Evolutionary conservation across 257 asterid species (phyloP).

Genomic region (Phtheirospermum japonicum): DNA sequence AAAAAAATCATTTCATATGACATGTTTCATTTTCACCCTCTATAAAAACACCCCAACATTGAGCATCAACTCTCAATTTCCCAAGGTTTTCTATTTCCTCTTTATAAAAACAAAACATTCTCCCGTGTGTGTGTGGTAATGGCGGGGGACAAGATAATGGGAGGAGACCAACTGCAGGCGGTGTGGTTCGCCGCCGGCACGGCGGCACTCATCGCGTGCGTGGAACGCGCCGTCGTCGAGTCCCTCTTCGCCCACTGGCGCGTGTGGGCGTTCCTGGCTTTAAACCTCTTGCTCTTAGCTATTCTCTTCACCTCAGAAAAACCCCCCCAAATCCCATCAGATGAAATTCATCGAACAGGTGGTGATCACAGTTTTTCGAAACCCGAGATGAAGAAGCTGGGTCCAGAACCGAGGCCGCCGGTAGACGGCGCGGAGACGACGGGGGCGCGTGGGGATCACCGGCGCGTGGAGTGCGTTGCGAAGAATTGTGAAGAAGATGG

Average conservation of each 20-base stretch:
- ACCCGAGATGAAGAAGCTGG: slow-evolving; percentile 5
- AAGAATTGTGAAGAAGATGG: slow-evolving; percentile 14
- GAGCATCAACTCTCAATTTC: neutral
- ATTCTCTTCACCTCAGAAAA: slow-evolving; percentile 60
- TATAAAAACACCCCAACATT: slow-evolving; percentile 29
- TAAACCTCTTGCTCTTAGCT: slow-evolving; percentile 63
- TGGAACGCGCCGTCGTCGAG: slow-evolving; percentile 47
- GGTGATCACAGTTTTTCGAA: neutral
- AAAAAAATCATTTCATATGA: slow-evolving; percentile 1
- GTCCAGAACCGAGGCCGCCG: slow-evolving; percentile 9
- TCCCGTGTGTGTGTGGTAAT: slow-evolving; percentile 3
- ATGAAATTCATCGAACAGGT: slow-evolving; percentile 14
- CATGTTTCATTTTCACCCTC: slow-evolving; percentile 12
- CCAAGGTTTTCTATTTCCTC: neutral
- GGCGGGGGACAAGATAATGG: slow-evolving; percentile 37
- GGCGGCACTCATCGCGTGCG: slow-evolving; percentile 61
- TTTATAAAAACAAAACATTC: neutral
- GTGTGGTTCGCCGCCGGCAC: slow-evolving; percentile 75
- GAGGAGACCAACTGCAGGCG: slow-evolving; percentile 43
- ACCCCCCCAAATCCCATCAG: slow-evolving; percentile 19
- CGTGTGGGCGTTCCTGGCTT: slow-evolving; percentile 54
- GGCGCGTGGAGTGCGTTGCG: slow-evolving; percentile 8
- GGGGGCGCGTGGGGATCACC: slow-evolving; percentile 4
- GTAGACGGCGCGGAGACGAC: neutral
- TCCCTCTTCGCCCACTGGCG: slow-evolving; percentile 61